Evolutionary conservation across 2,329 filamentous ascomycete genomes (phyloP).

Genomic region (Paradendryphiella salina): DNA sequence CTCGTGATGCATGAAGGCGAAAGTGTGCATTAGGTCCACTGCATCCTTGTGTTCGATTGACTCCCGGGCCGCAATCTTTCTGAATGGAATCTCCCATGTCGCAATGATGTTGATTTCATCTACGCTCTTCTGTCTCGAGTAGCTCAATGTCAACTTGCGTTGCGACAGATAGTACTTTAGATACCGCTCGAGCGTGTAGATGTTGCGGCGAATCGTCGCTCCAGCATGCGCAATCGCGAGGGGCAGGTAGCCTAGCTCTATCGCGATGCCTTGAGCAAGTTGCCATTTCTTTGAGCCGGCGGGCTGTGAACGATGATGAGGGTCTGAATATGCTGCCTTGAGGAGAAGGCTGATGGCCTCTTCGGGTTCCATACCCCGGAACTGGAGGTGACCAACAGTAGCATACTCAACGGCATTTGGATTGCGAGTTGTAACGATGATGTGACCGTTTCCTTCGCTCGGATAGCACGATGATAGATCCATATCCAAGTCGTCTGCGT

Average conservation of each 20-base stretch:
- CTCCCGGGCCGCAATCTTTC: conserved; percentile 21
- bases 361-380: conserved; percentile 23
- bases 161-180: conserved; percentile 25
- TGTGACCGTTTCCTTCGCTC: conserved; percentile 26
- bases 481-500: conserved; percentile 30
- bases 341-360: conserved; percentile 32
- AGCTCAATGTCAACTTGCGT: conserved; percentile 20
- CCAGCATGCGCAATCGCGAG: conserved; percentile 36
- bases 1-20: conserved; percentile 40
- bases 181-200: conserved; percentile 30
- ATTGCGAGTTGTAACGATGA: conserved; percentile 36
- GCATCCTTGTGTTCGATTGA: conserved; percentile 32
- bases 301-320: conserved; percentile 8
- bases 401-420: conserved; percentile 20
- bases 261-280: conserved; percentile 16
- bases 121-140: conserved; percentile 7
- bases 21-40: conserved; percentile 39
- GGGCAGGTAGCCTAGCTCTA: conserved; percentile 32
- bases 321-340: conserved; percentile 22
- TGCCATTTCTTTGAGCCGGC: background rate
- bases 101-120: background rate
- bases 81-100: conserved; percentile 8
- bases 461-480: conserved; percentile 26
- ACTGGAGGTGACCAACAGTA: conserved; percentile 27
- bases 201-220: conserved; percentile 26